These are phyloP conservation scores for Talaromyces ruber DNA, from an alignment of 495 filamentous ascomycete species.

Conservation along the genomic window DNA sequence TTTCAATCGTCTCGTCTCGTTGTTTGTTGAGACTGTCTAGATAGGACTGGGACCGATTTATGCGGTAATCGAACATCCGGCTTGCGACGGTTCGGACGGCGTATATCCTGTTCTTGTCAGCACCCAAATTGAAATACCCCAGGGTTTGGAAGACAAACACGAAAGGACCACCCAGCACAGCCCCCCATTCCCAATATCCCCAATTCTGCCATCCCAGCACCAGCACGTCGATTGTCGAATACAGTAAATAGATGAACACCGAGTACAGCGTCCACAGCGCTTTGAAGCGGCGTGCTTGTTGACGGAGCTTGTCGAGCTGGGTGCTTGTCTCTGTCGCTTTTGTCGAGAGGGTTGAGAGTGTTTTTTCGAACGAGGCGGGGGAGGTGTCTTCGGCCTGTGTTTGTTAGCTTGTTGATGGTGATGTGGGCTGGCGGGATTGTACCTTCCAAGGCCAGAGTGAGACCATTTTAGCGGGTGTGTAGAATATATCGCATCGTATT, in stretches of 20 bases:
- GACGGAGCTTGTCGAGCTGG: conserved; percentile 62
- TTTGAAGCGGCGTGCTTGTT: conserved; percentile 67
- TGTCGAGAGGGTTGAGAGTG: conserved; percentile 65
- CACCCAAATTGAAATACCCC: background rate
- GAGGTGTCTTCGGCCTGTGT: conserved; percentile 70
- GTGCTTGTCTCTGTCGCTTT: conserved; percentile 69
- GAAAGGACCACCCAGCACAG: conserved; percentile 69
- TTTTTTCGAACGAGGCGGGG: conserved; percentile 87
- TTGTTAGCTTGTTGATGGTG: background rate
- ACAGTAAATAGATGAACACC: conserved; percentile 81
- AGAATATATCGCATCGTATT: background rate
- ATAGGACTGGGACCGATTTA: conserved; percentile 53
- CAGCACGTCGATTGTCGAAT: conserved; percentile 66
- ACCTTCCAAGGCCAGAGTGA: conserved; percentile 79
- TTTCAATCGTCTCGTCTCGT: conserved; percentile 79
- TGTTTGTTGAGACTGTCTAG: conserved; percentile 69
- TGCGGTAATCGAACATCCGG: conserved; percentile 73
- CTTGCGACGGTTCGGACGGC: conserved; percentile 48
- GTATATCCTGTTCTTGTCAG: conserved; percentile 50
- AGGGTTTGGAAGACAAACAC: conserved; percentile 40
- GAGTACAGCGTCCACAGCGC: conserved; percentile 86
- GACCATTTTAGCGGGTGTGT: conserved; percentile 47
- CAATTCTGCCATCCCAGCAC: conserved; percentile 81
- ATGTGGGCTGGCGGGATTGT: conserved; percentile 8
- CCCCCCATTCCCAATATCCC: conserved; percentile 65